Conservation (phyloP, 306 rosid genomes). For the Urtica urens region DNA sequence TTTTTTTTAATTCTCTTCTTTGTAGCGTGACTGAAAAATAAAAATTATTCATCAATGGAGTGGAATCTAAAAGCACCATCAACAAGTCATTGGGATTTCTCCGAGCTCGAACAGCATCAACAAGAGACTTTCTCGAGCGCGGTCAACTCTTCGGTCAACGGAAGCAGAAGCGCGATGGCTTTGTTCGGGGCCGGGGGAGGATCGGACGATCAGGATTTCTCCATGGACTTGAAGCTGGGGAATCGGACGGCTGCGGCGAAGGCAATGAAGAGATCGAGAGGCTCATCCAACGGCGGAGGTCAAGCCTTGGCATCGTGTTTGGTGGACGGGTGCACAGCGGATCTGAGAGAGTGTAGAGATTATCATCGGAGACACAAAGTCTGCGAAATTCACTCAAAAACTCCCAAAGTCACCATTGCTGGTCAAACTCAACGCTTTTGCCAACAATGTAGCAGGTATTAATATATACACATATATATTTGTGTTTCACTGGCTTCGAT, state of each 20-base stretch:
- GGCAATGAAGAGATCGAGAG: slow-evolving; percentile 69
- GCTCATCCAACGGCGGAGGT: slow-evolving; percentile 41
- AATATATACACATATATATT: background rate
- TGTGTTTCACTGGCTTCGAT: too few species aligned
- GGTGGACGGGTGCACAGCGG: slow-evolving; percentile 81
- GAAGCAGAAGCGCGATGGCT: too few species aligned
- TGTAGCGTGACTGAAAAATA: too few species aligned
- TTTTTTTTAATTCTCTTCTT: too few species aligned
- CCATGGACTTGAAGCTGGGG: slow-evolving; percentile 92
- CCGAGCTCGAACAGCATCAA: slow-evolving; percentile 53
- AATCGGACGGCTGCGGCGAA: slow-evolving; percentile 33
- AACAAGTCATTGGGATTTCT: slow-evolving; percentile 75
- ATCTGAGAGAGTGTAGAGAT: slow-evolving; percentile 74
- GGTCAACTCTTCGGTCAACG: slow-evolving; percentile 40
- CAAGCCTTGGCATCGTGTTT: slow-evolving; percentile 65
- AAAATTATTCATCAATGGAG: slow-evolving; percentile 76
- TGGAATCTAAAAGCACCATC: slow-evolving; percentile 77
- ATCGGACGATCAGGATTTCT: slow-evolving; percentile 41
- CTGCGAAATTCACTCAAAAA: slow-evolving; percentile 85
- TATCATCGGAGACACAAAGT: slow-evolving; percentile 97
- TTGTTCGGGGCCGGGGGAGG: slow-evolving; percentile 38
- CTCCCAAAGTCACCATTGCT: slow-evolving; percentile 66
- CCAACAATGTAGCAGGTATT: slow-evolving; percentile 99
- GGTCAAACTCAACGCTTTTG: slow-evolving; percentile 90
- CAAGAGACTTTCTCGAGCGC: slow-evolving; percentile 41